A percentile compares a stretch with the other conserved stretches of the same genome.
phyloP scores from a whole-genome alignment of 805 yeast species.

The Zygotorulaspora danielsina region DNA sequence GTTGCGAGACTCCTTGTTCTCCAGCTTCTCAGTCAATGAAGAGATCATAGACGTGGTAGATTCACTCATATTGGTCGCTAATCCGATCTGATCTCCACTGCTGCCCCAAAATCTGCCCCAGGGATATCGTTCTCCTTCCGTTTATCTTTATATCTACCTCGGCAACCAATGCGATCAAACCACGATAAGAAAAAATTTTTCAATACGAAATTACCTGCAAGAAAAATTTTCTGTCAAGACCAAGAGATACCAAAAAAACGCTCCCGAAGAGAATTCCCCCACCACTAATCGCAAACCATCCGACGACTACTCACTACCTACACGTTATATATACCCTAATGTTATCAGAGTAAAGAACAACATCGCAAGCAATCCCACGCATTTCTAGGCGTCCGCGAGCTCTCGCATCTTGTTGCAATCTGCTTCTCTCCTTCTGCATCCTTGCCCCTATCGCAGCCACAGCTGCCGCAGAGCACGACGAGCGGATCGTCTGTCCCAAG shows the following conservation, averaged over 20 bases:
- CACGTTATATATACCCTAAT: no score
- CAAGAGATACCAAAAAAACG: no score
- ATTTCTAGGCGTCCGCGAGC: no score
- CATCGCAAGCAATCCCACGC: no score
- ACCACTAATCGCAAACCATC: no score
- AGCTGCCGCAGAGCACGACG: not conserved
- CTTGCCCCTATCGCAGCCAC: no score
- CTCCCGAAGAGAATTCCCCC: no score
- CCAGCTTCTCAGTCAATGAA: not conserved
- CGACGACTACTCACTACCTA: no score
- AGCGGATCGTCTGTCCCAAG: not conserved
- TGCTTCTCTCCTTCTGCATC: no score
- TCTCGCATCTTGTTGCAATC: no score
- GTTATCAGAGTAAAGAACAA: no score
- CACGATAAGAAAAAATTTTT: slow-evolving; percentile 2
- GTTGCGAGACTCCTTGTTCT: not conserved
- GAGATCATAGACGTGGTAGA: slow-evolving; percentile 1
- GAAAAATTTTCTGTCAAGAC: not conserved
- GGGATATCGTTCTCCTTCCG: not conserved
- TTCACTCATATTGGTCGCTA: not conserved
- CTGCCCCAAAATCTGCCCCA: not conserved
- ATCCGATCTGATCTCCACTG: slow-evolving; percentile 1
- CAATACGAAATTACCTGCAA: not conserved
- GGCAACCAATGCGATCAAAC: not conserved
- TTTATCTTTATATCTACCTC: not conserved